Percentiles rank a stretch among this genome's conserved stretches.
phyloP scores from a whole-genome alignment of 108 stramenopile species.

The Tribonema minus region DNA sequence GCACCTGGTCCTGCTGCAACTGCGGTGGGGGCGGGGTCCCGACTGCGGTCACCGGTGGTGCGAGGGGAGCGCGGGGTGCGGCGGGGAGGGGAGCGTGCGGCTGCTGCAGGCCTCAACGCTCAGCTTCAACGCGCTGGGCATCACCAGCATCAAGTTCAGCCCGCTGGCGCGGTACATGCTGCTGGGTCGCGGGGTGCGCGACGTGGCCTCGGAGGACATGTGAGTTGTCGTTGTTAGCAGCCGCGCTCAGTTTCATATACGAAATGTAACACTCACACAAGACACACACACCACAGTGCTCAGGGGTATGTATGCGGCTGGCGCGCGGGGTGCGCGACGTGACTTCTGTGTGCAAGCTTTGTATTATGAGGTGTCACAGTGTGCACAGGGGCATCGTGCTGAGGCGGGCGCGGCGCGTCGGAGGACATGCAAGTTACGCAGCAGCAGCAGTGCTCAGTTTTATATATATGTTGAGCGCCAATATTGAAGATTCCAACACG shows the following conservation, averaged over 20 bases:
- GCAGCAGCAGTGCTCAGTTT: no score
- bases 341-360: not conserved
- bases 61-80: no score
- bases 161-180: slow-evolving; percentile 83
- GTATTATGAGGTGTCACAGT: not conserved
- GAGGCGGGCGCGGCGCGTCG: no score
- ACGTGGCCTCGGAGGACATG: not conserved
- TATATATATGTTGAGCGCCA: no score
- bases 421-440: no score
- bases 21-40: no score
- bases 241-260: not conserved
- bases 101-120: no score
- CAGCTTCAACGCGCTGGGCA: no score
- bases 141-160: slow-evolving; percentile 87
- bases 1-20: no score
- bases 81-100: no score
- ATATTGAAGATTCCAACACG: no score
- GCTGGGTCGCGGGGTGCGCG: slow-evolving; percentile 68
- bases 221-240: not conserved
- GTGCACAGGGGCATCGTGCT: not conserved
- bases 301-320: not conserved
- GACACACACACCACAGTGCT: not conserved
- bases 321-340: not conserved
- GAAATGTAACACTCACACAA: not conserved
- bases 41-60: no score